phyloP scores from a whole-genome alignment of 2,329 filamentous ascomycete species.

The Aspergillus felis region DNA sequence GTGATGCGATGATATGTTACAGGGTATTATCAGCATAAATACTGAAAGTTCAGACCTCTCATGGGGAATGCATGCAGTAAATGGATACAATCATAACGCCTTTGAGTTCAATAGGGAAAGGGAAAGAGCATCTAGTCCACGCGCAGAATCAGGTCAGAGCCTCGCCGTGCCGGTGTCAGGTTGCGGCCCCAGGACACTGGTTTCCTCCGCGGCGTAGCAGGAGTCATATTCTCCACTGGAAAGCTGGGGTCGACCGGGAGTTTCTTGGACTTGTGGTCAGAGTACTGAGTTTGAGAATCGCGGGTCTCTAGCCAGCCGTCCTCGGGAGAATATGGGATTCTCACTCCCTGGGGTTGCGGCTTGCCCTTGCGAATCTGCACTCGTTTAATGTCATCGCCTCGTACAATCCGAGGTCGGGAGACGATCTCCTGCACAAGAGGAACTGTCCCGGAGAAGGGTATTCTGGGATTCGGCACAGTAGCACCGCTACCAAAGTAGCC shows the following conservation, averaged over 20 bases:
- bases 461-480: conserved; percentile 17
- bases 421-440: conserved; percentile 27
- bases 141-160: conserved; percentile 29
- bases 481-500: background rate
- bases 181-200: conserved; percentile 24
- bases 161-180: conserved; percentile 28
- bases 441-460: conserved; percentile 16
- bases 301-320: conserved; percentile 25
- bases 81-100: background rate
- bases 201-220: conserved; percentile 19
- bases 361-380: conserved; percentile 29
- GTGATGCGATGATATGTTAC: background rate
- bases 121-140: conserved; percentile 22
- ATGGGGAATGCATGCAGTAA: background rate
- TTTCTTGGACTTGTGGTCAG: conserved; percentile 1
- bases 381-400: conserved; percentile 29
- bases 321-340: conserved; percentile 26
- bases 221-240: conserved; percentile 2
- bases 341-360: conserved; percentile 20
- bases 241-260: conserved; percentile 5
- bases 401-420: conserved; percentile 30
- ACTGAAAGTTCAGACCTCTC: background rate
- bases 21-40: background rate
- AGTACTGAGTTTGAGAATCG: background rate
- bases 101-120: background rate